A percentile compares a stretch with the other conserved stretches of the same genome.
These are phyloP conservation scores for Aspergillus hancockii DNA, from an alignment of 495 filamentous ascomycete genomes.

Conservation along the genomic window DNA sequence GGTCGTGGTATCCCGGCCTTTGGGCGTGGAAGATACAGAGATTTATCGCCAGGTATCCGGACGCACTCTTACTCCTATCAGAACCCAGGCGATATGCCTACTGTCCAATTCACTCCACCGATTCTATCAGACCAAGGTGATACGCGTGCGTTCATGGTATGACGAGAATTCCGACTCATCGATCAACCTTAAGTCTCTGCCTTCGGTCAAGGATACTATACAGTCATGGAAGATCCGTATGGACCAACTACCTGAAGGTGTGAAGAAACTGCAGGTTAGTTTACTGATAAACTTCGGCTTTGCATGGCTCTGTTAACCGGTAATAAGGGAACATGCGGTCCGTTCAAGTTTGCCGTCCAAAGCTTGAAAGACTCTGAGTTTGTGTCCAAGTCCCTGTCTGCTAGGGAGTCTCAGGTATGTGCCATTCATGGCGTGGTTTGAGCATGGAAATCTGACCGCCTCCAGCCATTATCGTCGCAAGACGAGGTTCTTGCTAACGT, in stretches of 20 bases:
- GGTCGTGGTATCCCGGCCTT: conserved; percentile 70
- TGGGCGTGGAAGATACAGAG: conserved; percentile 77
- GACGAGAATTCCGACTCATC: conserved; percentile 64
- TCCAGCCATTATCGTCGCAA: conserved; percentile 47
- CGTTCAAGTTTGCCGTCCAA: conserved; percentile 47
- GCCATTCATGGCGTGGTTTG: neutral
- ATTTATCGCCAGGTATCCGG: conserved; percentile 81
- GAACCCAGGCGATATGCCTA: conserved; percentile 72
- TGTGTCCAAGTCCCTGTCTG: conserved; percentile 61
- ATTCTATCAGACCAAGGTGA: conserved; percentile 73
- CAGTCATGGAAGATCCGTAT: conserved; percentile 73
- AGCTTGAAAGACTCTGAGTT: conserved; percentile 67
- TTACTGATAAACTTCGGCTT: neutral
- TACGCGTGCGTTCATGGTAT: conserved; percentile 83
- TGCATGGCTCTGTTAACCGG: conserved; percentile 4
- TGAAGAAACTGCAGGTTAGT: conserved; percentile 42
- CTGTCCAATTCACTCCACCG: conserved; percentile 76
- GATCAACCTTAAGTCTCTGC: conserved; percentile 64
- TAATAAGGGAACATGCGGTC: conserved; percentile 30
- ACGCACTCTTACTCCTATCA: conserved; percentile 66
- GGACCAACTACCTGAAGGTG: conserved; percentile 44
- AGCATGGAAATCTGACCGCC: conserved; percentile 5
- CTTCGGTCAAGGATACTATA: conserved; percentile 60
- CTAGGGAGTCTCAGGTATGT: conserved; percentile 39
- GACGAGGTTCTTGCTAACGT: conserved; percentile 77